A percentile compares a stretch with the other conserved stretches of the same genome.
These are phyloP conservation scores for Penicillium nucicola DNA, from an alignment of 495 filamentous ascomycete species.

Conservation along the genomic window DNA sequence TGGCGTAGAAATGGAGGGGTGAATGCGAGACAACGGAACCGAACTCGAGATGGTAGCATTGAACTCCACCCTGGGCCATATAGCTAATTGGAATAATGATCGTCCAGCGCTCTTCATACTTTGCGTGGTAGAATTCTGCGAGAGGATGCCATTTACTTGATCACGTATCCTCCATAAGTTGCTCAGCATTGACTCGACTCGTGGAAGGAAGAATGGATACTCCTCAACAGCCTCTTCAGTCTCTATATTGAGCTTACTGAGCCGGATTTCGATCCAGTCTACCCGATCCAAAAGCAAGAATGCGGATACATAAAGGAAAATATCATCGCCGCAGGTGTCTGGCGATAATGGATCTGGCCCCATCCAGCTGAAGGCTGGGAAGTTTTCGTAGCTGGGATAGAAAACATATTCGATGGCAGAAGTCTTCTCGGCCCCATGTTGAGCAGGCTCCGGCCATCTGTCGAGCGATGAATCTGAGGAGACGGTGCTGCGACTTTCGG, in stretches of 20 bases:
- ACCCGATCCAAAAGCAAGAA: not conserved
- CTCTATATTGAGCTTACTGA: not conserved
- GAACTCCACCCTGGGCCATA: conserved; percentile 3
- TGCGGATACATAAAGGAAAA: conserved; percentile 5
- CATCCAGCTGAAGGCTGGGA: conserved; percentile 2
- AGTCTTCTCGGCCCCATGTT: not conserved
- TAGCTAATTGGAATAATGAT: not conserved
- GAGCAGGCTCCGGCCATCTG: not conserved
- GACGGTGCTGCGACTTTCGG: not conserved
- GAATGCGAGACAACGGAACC: not conserved
- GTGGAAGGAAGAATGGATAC: conserved; percentile 8
- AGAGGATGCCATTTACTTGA: conserved; percentile 5
- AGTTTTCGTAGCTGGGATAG: not conserved
- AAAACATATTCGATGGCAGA: not conserved
- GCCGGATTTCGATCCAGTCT: conserved; percentile 6
- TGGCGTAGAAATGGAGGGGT: not conserved
- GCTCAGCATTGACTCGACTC: conserved; percentile 1
- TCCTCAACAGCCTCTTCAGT: no score
- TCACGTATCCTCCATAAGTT: conserved; percentile 3
- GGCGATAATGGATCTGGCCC: conserved; percentile 3
- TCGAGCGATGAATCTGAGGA: not conserved
- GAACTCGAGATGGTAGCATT: not conserved
- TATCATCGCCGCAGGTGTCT: not conserved
- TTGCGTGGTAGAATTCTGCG: not conserved
- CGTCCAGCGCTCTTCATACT: not conserved